Base-by-base conservation (phyloP, 805 yeast genomes). In the Sungouiozyma ichnusensis region DNA sequence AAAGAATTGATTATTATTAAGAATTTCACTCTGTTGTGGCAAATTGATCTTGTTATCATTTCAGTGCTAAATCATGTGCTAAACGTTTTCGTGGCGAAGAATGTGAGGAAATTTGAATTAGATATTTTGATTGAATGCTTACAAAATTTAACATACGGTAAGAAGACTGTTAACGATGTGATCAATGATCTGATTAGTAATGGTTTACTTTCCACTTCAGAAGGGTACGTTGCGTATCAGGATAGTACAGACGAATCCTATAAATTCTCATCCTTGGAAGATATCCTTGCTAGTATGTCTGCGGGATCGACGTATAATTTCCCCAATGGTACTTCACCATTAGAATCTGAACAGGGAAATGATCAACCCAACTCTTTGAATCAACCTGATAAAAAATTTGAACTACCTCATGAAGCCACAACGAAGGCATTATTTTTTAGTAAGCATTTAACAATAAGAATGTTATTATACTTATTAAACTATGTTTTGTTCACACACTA, bases 391-490 rank as follows among this genome's bases (percentile, higher is more conserved):
- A 57, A 58, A 44, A 62, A 60, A 44, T 49, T 60, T 29, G 60
- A 64, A 24, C 43, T 67, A 8, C 67, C 70, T 16, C 71, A 67
- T 41, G 66, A 62, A 29, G 60, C 68, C 7, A 63, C 66, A 0
- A 60, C 69, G 0, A 58, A 66, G 43, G 72, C 69, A 2, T 44
- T 66, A 20, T 62, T 67, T 35, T 66, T 68, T 45, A 55, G 61
- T 4, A 55, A 63, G 29, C 71, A 67, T 50, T 54, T 67, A 16
- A 53, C 63, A 9, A 57, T 73, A 24, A 68, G 76, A 48, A 70
- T 74, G 64, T 53, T 75, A 53, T 57, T 72, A 16, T 76, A 73
- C 47, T 55, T 73, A 4, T 54, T 75, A 46, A 75, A 74, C 48
- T 76, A 76, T 51, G 67, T 75, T 32, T 47, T 68, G 16, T 68